phyloP scores from a whole-genome alignment of 108 stramenopile species.

The Skeletonema costatum region DNA sequence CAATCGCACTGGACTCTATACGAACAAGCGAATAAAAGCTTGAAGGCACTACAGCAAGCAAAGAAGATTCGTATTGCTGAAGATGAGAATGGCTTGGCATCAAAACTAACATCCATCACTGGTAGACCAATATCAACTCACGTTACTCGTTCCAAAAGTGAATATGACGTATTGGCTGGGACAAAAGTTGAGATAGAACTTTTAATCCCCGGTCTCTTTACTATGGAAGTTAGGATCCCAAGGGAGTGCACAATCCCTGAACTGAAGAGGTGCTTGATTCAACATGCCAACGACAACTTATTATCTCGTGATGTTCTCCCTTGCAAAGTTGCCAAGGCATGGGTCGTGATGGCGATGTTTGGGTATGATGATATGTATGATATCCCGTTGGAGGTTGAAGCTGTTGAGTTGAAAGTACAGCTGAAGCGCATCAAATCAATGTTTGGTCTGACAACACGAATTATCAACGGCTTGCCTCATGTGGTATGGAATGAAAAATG shows the following conservation, averaged over 20 bases:
- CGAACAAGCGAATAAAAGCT: conserved; percentile 16
- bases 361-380: conserved; percentile 79
- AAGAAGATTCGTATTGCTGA: conserved; percentile 33
- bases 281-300: conserved; percentile 60
- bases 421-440: conserved; percentile 63
- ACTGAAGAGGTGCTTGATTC: conserved; percentile 58
- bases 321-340: conserved; percentile 63
- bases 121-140: neutral
- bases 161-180: conserved; percentile 16
- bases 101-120: conserved; percentile 14
- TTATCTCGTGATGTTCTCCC: conserved; percentile 46
- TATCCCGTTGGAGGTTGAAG: conserved; percentile 68
- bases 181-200: conserved; percentile 71
- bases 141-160: conserved; percentile 23
- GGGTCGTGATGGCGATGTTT: conserved; percentile 74
- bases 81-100: conserved; percentile 1
- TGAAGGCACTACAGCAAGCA: conserved; percentile 6
- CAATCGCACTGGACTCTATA: conserved; percentile 30
- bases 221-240: conserved; percentile 72
- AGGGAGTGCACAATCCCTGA: conserved; percentile 54
- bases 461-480: conserved; percentile 38
- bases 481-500: conserved; percentile 65
- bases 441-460: conserved; percentile 55
- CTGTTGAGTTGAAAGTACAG: conserved; percentile 66
- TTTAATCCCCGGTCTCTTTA: conserved; percentile 75